Base-by-base conservation (phyloP, 1,284 basidiomycete species). In the Naganishia sp. region DNA sequence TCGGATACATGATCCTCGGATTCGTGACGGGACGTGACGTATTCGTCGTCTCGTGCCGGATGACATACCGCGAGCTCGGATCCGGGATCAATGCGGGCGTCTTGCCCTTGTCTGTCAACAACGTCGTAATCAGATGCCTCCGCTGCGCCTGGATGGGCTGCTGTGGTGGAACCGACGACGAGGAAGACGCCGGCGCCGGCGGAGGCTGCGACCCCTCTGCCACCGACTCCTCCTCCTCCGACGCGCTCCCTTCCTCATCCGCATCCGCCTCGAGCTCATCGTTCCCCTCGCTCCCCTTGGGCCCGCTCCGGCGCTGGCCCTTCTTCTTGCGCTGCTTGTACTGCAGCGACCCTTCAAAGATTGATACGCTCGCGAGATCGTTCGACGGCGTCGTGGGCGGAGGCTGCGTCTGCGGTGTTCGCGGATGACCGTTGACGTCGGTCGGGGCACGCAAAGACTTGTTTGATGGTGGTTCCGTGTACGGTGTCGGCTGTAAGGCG, bases 261-360 rank as follows among this genome's bases (percentile, higher is more conserved):
- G 31, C 57, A 62, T 62, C 42, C 7, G 45, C 57, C 23, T 60
- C 47, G 0, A 45, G 23, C 15, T 52, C 51, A 11, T 35, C 57
- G 11, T 55, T 63, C 25, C 45, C 67, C 50, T 13, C 66, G 53
- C 67, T 57, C 4, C 32, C 50, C 18, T 63, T 54, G 17, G 65
- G n/a, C 10, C 47, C 25, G 47, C 47, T 72, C 23, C 64, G 66
- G 7, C 67, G 68, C 28, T 58, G 66, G n/a, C 68, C 83, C 78
- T 89, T 89, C 82, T 90, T 90, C 69, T 90, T 84, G n/a, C 91
- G 84, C 72, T 89, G 88, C 79, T 94, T 94, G 82, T 94, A 94
- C 7, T 85, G 85, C 2, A 90, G 88, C 68, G 86, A 88, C 9
- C 91, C 90, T 75, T 89, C 88, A 66, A 90, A 88, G 53, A 91